These are phyloP conservation scores for Rhizopogon vinicolor DNA, from an alignment of 768 basidiomycete species.

Conservation along the genomic window DNA sequence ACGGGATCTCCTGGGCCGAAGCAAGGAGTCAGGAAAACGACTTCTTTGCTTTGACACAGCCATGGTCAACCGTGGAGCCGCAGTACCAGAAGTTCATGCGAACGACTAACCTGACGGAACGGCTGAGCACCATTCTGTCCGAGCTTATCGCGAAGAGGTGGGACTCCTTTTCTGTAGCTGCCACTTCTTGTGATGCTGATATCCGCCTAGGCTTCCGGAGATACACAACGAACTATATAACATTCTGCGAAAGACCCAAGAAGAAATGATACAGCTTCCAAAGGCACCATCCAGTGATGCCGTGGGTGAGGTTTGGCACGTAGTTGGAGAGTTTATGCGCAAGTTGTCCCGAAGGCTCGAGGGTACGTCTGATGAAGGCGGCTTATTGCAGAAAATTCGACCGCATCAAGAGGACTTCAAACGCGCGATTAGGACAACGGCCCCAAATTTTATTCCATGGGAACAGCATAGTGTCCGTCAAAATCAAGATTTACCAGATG, in stretches of 20 bases:
- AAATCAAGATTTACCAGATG: slow-evolving; percentile 6
- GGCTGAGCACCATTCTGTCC: slow-evolving; percentile 56
- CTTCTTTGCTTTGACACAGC: slow-evolving; percentile 49
- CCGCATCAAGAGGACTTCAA: slow-evolving; percentile 46
- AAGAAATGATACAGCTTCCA: slow-evolving; percentile 32
- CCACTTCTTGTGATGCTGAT: slow-evolving; percentile 1
- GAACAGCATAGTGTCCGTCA: slow-evolving; percentile 9
- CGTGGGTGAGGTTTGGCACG: slow-evolving; percentile 46
- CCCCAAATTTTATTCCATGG: slow-evolving; percentile 57
- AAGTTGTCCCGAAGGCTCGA: slow-evolving; percentile 43
- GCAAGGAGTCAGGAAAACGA: slow-evolving; percentile 53
- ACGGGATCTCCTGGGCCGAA: slow-evolving; percentile 43
- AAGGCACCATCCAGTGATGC: slow-evolving; percentile 53
- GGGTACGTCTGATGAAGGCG: slow-evolving; percentile 48
- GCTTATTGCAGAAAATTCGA: slow-evolving; percentile 53
- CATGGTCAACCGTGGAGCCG: slow-evolving; percentile 52
- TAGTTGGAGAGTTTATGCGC: slow-evolving; percentile 42
- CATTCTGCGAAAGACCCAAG: slow-evolving; percentile 36
- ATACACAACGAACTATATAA: slow-evolving; percentile 55
- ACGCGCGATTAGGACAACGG: slow-evolving; percentile 42
- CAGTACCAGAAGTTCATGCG: slow-evolving; percentile 49
- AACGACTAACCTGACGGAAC: slow-evolving; percentile 51
- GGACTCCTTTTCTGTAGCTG: slow-evolving; percentile 3
- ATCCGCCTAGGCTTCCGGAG: slow-evolving; percentile 46
- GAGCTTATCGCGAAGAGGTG: slow-evolving; percentile 61